Conservation (phyloP, 495 filamentous ascomycete genomes). For the Xylaria telfairii region DNA sequence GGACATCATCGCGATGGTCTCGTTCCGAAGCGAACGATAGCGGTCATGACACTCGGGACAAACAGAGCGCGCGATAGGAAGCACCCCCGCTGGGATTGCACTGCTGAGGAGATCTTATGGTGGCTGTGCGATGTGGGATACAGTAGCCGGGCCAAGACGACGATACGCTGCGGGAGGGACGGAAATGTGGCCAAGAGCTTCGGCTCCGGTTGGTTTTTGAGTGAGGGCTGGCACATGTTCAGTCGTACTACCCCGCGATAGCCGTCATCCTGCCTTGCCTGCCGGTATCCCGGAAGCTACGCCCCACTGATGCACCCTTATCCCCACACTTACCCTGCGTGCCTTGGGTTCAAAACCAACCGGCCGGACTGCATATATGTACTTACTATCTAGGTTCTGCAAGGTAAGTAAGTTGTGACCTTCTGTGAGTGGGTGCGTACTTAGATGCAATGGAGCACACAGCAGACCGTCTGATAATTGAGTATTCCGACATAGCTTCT, state of each 20-base stretch:
- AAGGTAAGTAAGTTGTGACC: background rate
- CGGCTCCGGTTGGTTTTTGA: slow-evolving; percentile 7
- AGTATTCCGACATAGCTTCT: slow-evolving; percentile 17
- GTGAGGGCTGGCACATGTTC: background rate
- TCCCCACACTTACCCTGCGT: slow-evolving; percentile 1
- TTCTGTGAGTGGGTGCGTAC: background rate
- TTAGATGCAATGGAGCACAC: no score
- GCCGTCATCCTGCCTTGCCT: slow-evolving; percentile 10
- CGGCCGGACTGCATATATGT: background rate
- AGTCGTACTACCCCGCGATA: slow-evolving; percentile 12
- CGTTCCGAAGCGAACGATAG: background rate
- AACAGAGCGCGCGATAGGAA: background rate
- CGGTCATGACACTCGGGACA: slow-evolving; percentile 10
- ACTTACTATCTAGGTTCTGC: background rate
- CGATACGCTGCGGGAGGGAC: background rate
- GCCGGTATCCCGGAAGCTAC: slow-evolving; percentile 4
- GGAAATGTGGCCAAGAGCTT: slow-evolving; percentile 3
- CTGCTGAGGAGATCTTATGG: background rate
- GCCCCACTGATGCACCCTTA: slow-evolving; percentile 2
- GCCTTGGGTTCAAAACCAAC: background rate
- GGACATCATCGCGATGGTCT: slow-evolving; percentile 40
- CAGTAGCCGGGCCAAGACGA: background rate
- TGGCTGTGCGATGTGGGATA: background rate
- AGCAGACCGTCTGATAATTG: background rate
- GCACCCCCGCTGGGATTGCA: background rate